Evolutionary conservation across 768 basidiomycete species (phyloP).

Genomic region (Auricularia sp.): DNA sequence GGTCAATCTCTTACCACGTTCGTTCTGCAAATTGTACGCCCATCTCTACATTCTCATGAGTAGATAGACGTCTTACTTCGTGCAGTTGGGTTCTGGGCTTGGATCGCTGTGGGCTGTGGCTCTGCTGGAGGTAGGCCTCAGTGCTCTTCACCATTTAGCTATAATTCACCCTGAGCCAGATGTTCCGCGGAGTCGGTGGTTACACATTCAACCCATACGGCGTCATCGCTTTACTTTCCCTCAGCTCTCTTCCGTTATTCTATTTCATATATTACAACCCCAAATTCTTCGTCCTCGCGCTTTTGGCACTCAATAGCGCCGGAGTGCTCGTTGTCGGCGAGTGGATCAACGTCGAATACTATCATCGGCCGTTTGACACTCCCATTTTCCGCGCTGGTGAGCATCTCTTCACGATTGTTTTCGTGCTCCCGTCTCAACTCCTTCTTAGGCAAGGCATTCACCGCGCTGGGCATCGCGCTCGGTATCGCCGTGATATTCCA

Average conservation of each 20-base stretch:
- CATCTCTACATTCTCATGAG: conserved; percentile 9
- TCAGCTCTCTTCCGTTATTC: conserved; percentile 5
- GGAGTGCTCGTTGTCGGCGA: conserved; percentile 14
- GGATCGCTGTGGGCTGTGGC: conserved; percentile 13
- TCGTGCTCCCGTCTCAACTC: not conserved
- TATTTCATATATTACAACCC: conserved; percentile 13
- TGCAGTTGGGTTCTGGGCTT: not conserved
- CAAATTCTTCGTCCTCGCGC: conserved; percentile 8
- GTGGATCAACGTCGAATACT: conserved; percentile 16
- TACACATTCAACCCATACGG: conserved; percentile 19
- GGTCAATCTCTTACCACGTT: conserved; percentile 22
- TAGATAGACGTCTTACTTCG: not conserved
- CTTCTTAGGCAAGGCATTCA: conserved; percentile 11
- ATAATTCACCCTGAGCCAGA: conserved; percentile 6
- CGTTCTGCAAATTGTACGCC: conserved; percentile 21
- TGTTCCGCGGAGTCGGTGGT: conserved; percentile 22
- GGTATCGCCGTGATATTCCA: conserved; percentile 21
- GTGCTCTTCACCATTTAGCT: not conserved
- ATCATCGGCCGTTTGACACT: conserved; percentile 16
- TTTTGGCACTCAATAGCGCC: conserved; percentile 13
- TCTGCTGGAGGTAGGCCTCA: conserved; percentile 8
- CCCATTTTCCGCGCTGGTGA: conserved; percentile 17
- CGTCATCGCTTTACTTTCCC: conserved; percentile 2
- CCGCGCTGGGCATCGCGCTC: conserved; percentile 19
- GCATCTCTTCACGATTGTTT: not conserved